Evolutionary conservation across 768 basidiomycete species (phyloP).

Genomic region (Leccinellum luteum): DNA sequence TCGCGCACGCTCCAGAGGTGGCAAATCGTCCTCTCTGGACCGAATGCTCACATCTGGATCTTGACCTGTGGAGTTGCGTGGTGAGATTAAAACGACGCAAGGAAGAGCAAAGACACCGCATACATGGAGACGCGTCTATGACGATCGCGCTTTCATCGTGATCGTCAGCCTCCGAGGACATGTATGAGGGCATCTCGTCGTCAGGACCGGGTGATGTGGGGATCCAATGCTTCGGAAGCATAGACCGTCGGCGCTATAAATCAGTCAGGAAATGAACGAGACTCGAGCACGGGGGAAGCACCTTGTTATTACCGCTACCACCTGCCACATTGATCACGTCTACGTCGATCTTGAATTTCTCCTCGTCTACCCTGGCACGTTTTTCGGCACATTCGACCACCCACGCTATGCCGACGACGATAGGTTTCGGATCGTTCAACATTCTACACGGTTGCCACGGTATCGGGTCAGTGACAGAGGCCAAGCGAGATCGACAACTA

Average conservation of each 20-base stretch:
- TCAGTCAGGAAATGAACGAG: neutral
- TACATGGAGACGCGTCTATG: constrained; percentile 22
- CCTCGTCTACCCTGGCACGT: constrained; percentile 59
- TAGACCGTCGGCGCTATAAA: constrained; percentile 66
- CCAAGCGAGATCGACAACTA: neutral
- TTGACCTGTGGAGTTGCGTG: constrained; percentile 10
- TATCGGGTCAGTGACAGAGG: neutral
- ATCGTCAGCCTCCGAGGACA: constrained; percentile 28
- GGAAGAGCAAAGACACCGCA: constrained; percentile 5
- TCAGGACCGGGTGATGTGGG: constrained; percentile 24
- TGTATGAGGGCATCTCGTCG: constrained; percentile 6
- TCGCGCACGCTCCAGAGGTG: constrained; percentile 69
- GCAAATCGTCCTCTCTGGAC: constrained; percentile 50
- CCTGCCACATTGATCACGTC: constrained; percentile 53
- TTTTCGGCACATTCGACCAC: constrained; percentile 84
- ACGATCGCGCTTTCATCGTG: constrained; percentile 32
- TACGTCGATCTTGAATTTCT: constrained; percentile 62
- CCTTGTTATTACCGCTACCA: constrained; percentile 59
- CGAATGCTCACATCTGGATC: constrained; percentile 26
- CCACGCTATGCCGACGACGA: constrained; percentile 84
- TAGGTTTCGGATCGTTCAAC: constrained; percentile 65
- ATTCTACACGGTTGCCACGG: constrained; percentile 36
- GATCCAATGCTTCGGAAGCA: constrained; percentile 61
- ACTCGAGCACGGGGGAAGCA: constrained; percentile 24
- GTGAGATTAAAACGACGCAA: constrained; percentile 8